Conservation (phyloP, 148 eudicot genomes). For the Mesembryanthemum crystallinum region DNA sequence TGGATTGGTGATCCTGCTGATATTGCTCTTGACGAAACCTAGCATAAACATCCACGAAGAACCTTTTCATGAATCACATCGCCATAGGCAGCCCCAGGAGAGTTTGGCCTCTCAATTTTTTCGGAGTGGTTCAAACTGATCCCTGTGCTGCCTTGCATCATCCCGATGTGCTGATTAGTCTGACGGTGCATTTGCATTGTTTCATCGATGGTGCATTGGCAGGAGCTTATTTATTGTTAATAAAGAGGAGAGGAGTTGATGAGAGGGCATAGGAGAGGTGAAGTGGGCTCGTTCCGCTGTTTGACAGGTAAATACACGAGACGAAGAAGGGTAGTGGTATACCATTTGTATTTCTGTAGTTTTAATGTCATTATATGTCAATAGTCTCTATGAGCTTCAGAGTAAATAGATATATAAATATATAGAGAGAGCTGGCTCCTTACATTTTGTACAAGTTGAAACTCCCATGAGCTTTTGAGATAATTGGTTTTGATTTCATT, state of each 20-base stretch:
- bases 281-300: slow-evolving; percentile 13
- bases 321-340: slow-evolving; percentile 19
- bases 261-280: not conserved
- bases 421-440: slow-evolving; percentile 17
- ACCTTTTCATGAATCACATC: slow-evolving; percentile 7
- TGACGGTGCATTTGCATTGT: not conserved
- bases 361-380: slow-evolving; percentile 25
- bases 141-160: slow-evolving; percentile 11
- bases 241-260: slow-evolving; percentile 17
- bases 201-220: slow-evolving; percentile 11
- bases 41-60: not conserved
- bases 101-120: slow-evolving; percentile 22
- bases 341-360: slow-evolving; percentile 25
- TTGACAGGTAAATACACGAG: slow-evolving; percentile 24
- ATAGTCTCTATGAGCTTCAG: slow-evolving; percentile 23
- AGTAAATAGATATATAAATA: slow-evolving; percentile 25
- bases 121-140: slow-evolving; percentile 17
- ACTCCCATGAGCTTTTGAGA: not conserved
- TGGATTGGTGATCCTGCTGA: slow-evolving; percentile 99
- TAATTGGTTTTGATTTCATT: slow-evolving; percentile 17
- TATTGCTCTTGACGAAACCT: slow-evolving; percentile 59
- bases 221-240: slow-evolving; percentile 20
- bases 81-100: slow-evolving; percentile 13
- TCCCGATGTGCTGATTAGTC: slow-evolving; percentile 3
- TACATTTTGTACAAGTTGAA: slow-evolving; percentile 30